Conservation (phyloP, 192 early-diverging fungal genomes). For the Mortierella alpina region DNA sequence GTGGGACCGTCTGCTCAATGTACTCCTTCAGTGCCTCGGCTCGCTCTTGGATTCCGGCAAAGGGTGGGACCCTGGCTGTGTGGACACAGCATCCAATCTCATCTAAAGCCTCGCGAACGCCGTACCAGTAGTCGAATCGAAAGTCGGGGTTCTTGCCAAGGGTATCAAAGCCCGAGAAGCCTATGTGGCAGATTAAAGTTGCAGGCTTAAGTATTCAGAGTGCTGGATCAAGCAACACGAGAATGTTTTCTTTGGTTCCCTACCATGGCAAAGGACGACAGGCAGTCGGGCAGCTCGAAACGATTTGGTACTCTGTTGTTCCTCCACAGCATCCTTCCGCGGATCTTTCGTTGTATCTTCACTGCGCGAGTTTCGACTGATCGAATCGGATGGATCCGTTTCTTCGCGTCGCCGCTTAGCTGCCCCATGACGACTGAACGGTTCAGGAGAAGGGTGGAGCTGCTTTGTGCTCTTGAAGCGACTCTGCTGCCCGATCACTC, state of each 20-base stretch:
- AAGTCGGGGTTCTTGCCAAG: constrained; percentile 62
- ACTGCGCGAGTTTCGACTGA: not conserved
- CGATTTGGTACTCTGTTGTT: constrained; percentile 13
- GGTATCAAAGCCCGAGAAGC: constrained; percentile 68
- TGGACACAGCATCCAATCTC: constrained; percentile 85
- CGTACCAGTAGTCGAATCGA: constrained; percentile 87
- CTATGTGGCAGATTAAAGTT: constrained; percentile 47
- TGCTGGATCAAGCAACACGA: not conserved
- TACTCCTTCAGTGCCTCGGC: constrained; percentile 77
- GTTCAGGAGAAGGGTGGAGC: not conserved
- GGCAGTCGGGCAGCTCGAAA: constrained; percentile 82
- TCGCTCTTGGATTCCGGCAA: constrained; percentile 70
- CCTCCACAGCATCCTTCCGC: constrained; percentile 25
- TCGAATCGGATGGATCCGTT: not conserved
- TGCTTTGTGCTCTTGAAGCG: constrained; percentile 7
- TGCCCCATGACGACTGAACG: constrained; percentile 9
- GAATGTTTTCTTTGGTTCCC: not conserved
- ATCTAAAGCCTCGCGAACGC: constrained; percentile 79
- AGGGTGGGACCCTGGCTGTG: constrained; percentile 76
- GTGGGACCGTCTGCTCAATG: constrained; percentile 63
- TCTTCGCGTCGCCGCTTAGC: constrained; percentile 8
- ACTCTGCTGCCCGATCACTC: not conserved
- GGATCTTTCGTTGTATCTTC: constrained; percentile 6
- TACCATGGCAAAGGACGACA: constrained; percentile 89
- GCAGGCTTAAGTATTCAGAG: not conserved